phyloP scores from a whole-genome alignment of 2,329 filamentous ascomycete species.

The Botrytis galanthina region DNA sequence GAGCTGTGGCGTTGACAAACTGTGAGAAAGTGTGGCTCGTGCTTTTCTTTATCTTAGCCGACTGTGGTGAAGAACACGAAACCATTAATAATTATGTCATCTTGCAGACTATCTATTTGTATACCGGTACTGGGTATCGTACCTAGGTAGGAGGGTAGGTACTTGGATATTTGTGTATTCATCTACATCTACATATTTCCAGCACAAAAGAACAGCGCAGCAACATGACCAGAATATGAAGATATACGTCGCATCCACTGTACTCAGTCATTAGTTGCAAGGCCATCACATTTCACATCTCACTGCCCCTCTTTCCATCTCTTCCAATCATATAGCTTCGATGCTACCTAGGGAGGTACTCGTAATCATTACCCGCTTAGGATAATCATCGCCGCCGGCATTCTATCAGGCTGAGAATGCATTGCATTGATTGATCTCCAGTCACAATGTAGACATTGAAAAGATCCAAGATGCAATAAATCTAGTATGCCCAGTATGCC shows the following conservation, averaged over 20 bases:
- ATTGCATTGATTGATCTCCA: too few relatives aligned
- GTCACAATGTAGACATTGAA: not conserved
- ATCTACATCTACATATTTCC: too few relatives aligned
- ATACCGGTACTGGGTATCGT: too few relatives aligned
- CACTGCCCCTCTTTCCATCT: not conserved
- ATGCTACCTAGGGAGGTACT: not conserved
- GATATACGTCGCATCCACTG: not conserved
- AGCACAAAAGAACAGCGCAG: not conserved
- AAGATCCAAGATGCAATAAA: not conserved
- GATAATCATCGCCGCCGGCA: too few relatives aligned
- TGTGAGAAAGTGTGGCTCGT: conserved; percentile 10
- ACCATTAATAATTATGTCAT: not conserved
- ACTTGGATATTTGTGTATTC: not conserved
- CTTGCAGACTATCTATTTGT: not conserved
- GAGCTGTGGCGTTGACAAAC: conserved; percentile 1
- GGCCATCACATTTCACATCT: not conserved
- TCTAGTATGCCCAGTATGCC: not conserved
- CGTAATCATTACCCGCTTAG: not conserved
- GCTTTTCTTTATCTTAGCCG: conserved; percentile 4
- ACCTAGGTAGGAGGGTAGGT: too few relatives aligned
- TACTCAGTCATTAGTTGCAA: not conserved
- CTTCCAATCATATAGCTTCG: not conserved
- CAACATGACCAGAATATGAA: not conserved
- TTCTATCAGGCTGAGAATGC: not conserved
- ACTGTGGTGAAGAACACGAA: not conserved